Percentiles rank a stretch among this genome's conserved stretches.
Conservation (phyloP, 73 alveolate genomes). For the Stentor coeruleus region DNA sequence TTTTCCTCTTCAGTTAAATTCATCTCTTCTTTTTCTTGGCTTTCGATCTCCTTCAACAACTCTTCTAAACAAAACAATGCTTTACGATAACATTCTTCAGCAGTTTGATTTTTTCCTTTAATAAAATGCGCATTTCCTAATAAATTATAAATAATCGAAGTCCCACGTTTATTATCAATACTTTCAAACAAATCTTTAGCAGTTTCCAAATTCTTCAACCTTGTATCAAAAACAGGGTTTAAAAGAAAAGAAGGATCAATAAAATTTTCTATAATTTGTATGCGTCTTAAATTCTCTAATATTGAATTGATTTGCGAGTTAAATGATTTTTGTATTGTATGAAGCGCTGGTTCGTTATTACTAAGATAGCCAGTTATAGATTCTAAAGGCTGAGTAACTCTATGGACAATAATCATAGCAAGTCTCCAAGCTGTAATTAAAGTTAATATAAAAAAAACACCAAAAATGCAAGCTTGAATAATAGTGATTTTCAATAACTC, state of each 20-base stretch:
- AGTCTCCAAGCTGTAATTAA: not conserved
- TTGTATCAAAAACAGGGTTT: not conserved
- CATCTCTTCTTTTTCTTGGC: conserved; percentile 8
- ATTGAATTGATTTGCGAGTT: not conserved
- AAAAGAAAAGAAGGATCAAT: not conserved
- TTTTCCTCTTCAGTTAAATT: not conserved
- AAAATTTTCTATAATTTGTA: not conserved
- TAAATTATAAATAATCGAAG: not conserved
- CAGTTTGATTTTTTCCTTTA: not conserved
- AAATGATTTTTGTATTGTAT: not conserved
- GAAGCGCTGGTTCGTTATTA: not conserved
- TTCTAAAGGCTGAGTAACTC: not conserved
- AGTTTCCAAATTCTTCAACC: not conserved
- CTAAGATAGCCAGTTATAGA: not conserved
- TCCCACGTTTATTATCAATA: conserved; percentile 14
- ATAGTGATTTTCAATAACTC: not conserved
- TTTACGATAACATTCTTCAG: conserved; percentile 15
- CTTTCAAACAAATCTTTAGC: not conserved
- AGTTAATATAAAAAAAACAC: not conserved
- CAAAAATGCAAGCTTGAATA: conserved; percentile 6
- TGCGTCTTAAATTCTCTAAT: not conserved
- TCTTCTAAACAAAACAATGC: not conserved
- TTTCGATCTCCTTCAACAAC: not conserved
- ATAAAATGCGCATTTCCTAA: not conserved
- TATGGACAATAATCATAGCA: not conserved